Evolutionary conservation across 2,329 filamentous ascomycete genomes (phyloP), one percentile per base, ranked within the genome.

Genomic region (Sporothrix dimorphospora): DNA sequence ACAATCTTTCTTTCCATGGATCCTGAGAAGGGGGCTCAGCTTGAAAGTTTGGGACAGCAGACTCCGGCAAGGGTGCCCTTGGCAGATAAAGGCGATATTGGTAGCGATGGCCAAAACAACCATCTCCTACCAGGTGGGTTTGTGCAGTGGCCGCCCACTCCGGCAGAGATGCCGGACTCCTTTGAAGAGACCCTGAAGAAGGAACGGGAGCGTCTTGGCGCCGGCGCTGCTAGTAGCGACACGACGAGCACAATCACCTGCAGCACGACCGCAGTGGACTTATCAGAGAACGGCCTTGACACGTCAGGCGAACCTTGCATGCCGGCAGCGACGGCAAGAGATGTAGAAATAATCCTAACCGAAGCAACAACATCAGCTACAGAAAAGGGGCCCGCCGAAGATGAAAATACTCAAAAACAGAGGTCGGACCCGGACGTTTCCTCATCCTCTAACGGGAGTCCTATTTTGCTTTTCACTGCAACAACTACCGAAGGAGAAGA

Each of bases 111-210:
- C 14, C 27, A 47, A 34, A 47, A 19, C 30, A n/a, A 3, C 45
- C 42, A 65, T 40, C 11, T 9, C 7, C 21, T 66, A 8, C 47
- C 16, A 16, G 21, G n/a, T 7, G 69, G 34, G 12, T 55, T 66
- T 40, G 63, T 57, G 24, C 47, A 66, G 12, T 53, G 71, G 66
- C 71, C 69, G n/a, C 69, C 66, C 1, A 71, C 70, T 11, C 68
- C 72, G 24, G 71, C 53, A 49, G 68, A 69, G 30, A 53, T 55
- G 34, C 49, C n/a, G 9, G 19, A 38, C 42, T 27, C 5, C 21
- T 27, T 55, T 51, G 47, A 63, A n/a, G 27, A 51, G 45, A 27
- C 38, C 5, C 57, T 47, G 16, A 16, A 42, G 49, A 40, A 59
- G 53, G 38, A 59, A 7, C 70, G 49, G 24, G 16, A 27, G 11